Conservation (phyloP, 441 rosid species). For the Sinapis alba region DNA sequence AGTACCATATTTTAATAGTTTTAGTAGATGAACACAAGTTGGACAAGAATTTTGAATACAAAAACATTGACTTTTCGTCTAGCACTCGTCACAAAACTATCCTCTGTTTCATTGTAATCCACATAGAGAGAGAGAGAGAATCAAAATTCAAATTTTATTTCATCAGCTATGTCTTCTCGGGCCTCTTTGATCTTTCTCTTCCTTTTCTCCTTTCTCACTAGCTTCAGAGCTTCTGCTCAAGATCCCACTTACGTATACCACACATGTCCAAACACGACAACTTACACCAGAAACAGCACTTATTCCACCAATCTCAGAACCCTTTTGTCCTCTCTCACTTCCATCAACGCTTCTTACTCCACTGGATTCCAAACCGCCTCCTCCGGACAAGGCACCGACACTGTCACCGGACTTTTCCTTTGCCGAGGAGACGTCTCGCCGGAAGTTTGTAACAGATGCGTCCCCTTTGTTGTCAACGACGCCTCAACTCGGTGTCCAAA, state of each 20-base stretch:
- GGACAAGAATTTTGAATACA: background rate
- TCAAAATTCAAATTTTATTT: background rate
- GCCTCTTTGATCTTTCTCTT: background rate
- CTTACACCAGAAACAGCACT: slow-evolving; percentile 11
- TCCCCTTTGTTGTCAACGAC: background rate
- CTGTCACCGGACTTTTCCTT: slow-evolving; percentile 21
- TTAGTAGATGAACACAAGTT: background rate
- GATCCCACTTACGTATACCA: background rate
- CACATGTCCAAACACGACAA: background rate
- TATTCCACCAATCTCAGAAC: slow-evolving; percentile 11
- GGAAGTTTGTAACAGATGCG: slow-evolving; percentile 13
- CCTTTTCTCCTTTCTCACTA: background rate
- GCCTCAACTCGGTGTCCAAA: background rate
- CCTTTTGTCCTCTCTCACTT: slow-evolving; percentile 18
- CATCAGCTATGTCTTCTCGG: background rate
- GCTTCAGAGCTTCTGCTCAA: slow-evolving; percentile 10
- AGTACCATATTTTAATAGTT: background rate
- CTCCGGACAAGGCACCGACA: background rate
- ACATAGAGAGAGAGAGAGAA: background rate
- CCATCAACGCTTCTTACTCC: slow-evolving; percentile 12
- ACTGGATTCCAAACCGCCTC: slow-evolving; percentile 14
- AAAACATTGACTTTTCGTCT: background rate
- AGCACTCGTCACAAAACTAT: background rate
- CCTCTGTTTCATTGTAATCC: slow-evolving; percentile 10
- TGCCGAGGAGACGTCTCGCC: slow-evolving; percentile 10